Base-by-base conservation (phyloP, 805 yeast genomes). In the Yamadazyma paraphyllophila region DNA sequence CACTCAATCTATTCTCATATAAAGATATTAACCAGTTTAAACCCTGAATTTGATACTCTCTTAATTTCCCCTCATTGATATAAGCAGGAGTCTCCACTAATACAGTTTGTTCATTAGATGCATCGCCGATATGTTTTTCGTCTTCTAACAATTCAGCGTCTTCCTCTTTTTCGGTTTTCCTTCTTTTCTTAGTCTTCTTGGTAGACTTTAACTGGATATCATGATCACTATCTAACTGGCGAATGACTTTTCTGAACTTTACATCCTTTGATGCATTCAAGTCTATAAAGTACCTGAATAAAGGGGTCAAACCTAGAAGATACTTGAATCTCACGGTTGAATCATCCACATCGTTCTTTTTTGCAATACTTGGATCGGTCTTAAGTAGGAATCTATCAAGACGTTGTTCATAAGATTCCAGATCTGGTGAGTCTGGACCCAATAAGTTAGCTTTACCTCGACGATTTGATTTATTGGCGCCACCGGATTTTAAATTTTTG, bases 1-100 rank as follows among this genome's bases (percentile, higher is more conserved):
- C 99, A 8, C 96, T 85, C 36, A 92, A 75, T 55, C 85, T 79
- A 64, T 92, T 89, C 54, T 91, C 96, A 62, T 90, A 88, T 30
- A 92, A 67, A 0, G 95, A 82, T 14, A 92, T 84, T 59, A 92
- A 74, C 99, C 99, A 92, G 66, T 94, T 94, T 42, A 92, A 76
- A 41, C 99, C 99, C 60, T 90, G 97, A 26, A 92, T 73, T 68
- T 92, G 99, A 62, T 94, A 92, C 59, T 89, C 96, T 56, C 99
- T 77, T 56, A 94, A 70, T 44, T 62, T 74, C 8, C 99, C 99
- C 7, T 63, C 66, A 33, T 82, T 67, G 36, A 92, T 70, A 60
- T 76, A 92, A 2, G 81, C 72, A 0, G 99, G 99, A 0, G 92
- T 81, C 58, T 88, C 96, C 0, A 96, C 85, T 43, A 92, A 73